Percentiles rank a stretch among this genome's conserved stretches.
Evolutionary conservation across 2,329 filamentous ascomycete species (phyloP).

Genomic region (Parasarocladium wereldwijsianum): DNA sequence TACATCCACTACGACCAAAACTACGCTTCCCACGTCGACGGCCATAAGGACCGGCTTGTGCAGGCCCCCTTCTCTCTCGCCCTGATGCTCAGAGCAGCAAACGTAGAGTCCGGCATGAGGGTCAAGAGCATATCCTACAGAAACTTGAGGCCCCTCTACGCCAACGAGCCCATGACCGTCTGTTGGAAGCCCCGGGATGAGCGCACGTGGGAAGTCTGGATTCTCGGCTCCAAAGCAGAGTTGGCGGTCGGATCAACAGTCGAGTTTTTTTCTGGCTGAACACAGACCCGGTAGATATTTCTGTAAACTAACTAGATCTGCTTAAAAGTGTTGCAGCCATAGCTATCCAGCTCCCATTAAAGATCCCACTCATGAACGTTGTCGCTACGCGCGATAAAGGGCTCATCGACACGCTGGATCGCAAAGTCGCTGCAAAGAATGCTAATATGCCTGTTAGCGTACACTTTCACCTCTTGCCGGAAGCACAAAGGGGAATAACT

Average conservation of each 20-base stretch:
- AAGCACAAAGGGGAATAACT: constrained; percentile 13
- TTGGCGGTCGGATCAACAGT: too few relatives aligned
- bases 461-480: background rate
- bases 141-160: constrained; percentile 72
- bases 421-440: constrained; percentile 91
- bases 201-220: constrained; percentile 48
- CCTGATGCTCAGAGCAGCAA: constrained; percentile 47
- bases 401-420: constrained; percentile 87
- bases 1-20: constrained; percentile 69
- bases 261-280: too few relatives aligned
- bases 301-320: too few relatives aligned
- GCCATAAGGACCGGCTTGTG: constrained; percentile 61
- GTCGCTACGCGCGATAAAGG: constrained; percentile 65
- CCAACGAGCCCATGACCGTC: constrained; percentile 52
- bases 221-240: constrained; percentile 45
- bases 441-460: constrained; percentile 30
- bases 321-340: too few relatives aligned
- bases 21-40: constrained; percentile 58
- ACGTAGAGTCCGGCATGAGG: constrained; percentile 3
- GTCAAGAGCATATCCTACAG: constrained; percentile 56
- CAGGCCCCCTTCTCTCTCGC: constrained; percentile 75
- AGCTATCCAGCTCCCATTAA: too few relatives aligned
- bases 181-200: constrained; percentile 41
- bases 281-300: too few relatives aligned
- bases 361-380: constrained; percentile 69